Evolutionary conservation across 148 eudicot species (phyloP), one percentile per base, ranked within the genome.

Genomic region (Rhododendron molle): DNA sequence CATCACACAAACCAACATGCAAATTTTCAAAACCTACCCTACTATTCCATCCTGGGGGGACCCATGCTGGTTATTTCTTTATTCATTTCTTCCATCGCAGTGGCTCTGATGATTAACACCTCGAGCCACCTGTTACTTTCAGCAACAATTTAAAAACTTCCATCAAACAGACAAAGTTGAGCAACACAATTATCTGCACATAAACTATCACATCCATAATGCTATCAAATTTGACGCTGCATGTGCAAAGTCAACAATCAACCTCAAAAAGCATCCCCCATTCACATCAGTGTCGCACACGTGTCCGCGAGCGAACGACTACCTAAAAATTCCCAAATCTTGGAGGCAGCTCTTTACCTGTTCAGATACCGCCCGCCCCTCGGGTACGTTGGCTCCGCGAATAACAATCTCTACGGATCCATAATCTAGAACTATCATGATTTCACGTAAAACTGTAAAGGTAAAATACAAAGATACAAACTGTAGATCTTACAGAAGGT

Each of bases 181-280:
- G 1, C 21, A 23, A 10, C 11, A 26, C 10, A 23, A 5, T 49
- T 49, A 46, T 78, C 5, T 47, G 43, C 26, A 6, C 80, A 77
- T 26, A 26, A 49, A 79, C 80, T 77, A 79, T 49, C 82, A 79
- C 60, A 79, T 47, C 82, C 54, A 79, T 28, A 26, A 67, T 40
- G 49, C 18, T 49, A 79, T 50, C 62, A 34, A 30, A 30, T 80
- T 80, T 3, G 13, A 80, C 28, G 30, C n/a, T 52, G 43, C 82
- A 46, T 46, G 56, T 46, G 56, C 81, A 46, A 28, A 21, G 49
- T 40, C 26, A 74, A 44, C 32, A 78, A 44, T n/a, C 81, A 78
- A 46, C 81, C 49, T n/a, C 14, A 40, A 71, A 71, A 71, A 71
- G 76, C 76, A 71, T 0, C 76, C 76, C 18, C 5, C 14, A 26